Evolutionary conservation across 164 flowering plant species (phyloP), one percentile per base, ranked within the genome.

Genomic region (Kingdonia uniflora): DNA sequence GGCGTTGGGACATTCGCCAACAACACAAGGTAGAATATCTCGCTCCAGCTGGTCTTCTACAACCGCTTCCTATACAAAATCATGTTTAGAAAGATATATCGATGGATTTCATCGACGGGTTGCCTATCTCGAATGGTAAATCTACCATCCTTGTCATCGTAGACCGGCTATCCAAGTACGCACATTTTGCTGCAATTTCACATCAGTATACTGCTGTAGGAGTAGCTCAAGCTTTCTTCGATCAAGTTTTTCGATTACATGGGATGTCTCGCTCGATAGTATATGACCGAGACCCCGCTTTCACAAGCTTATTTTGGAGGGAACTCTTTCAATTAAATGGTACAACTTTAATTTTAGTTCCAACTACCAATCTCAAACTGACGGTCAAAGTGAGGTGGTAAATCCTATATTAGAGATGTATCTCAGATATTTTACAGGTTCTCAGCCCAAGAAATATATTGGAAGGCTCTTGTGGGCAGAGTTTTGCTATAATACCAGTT

Each of bases 31-130:
- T 19, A 16, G 49, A 45, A 6, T 19, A 45, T 2, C 19, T 11
- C 15, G 12, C 49, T 19, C 49, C 49, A 5, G 11, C 22, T 2
- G 49, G 19, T 45, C 12, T 45, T 2, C 15, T 16, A 17, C 49
- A 45, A 45, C 49, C 49, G 11, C 49, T 45, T 11, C 49, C 49
- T 16, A 19, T 19, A 5, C 49, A 5, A 10, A 41, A 16, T 41
- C 44, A 41, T 3, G n/a, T 41, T 3, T 41, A 11, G n/a, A 11
- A 41, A 19, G 49, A 45, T 45, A n/a, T 45, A 2, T 45, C 49
- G 15, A 45, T 45, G 49, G 49, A 45, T 11, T 45, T 45, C 49
- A 45, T 45, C 15, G 49, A 45, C 15, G 49, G 49, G 21, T 11
- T 45, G 12, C 22, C 49, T 2, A 45, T 16, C 11, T 45, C 49